Percentiles rank a stretch among this genome's conserved stretches.
Conservation (phyloP, 106 monocot genomes). For the Allium sativum region DNA sequence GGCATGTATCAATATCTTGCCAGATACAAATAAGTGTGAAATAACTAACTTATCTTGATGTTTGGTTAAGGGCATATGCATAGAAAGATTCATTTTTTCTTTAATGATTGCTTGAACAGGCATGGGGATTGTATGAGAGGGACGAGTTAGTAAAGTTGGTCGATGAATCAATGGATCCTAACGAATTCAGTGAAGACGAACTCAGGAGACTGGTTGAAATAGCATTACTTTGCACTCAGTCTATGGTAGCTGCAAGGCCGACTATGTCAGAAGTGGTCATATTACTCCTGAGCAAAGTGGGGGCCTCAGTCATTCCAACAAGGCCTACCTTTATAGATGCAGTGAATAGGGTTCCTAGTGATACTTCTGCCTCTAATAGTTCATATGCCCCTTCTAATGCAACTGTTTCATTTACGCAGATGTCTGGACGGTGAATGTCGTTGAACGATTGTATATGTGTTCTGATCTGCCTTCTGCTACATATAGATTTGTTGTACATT, state of each 20-base stretch:
- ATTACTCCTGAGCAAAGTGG: conserved; percentile 35
- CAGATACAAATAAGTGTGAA: too few species aligned
- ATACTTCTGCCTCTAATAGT: too few species aligned
- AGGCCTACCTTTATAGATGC: conserved; percentile 51
- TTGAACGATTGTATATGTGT: too few species aligned
- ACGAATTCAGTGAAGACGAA: conserved; percentile 24
- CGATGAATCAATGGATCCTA: conserved; percentile 30
- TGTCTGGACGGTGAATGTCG: too few species aligned
- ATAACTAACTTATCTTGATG: too few species aligned
- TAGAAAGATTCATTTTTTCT: background rate
- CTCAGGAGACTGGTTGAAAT: conserved; percentile 35
- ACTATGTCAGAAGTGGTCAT: conserved; percentile 59
- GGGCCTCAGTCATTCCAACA: conserved; percentile 15
- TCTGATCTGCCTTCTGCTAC: too few species aligned
- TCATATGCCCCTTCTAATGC: too few species aligned
- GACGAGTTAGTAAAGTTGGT: conserved; percentile 22
- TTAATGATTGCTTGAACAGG: conserved; percentile 22
- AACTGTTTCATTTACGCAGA: too few species aligned
- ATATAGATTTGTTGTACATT: too few species aligned
- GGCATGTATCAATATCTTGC: too few species aligned
- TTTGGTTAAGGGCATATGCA: too few species aligned
- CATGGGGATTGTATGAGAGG: conserved; percentile 49
- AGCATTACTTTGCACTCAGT: conserved; percentile 66
- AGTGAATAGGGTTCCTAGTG: conserved; percentile 11
- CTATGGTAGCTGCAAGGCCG: conserved; percentile 42